Base-by-base conservation (phyloP, 2,329 filamentous ascomycete species). In the Cadophora sp. region DNA sequence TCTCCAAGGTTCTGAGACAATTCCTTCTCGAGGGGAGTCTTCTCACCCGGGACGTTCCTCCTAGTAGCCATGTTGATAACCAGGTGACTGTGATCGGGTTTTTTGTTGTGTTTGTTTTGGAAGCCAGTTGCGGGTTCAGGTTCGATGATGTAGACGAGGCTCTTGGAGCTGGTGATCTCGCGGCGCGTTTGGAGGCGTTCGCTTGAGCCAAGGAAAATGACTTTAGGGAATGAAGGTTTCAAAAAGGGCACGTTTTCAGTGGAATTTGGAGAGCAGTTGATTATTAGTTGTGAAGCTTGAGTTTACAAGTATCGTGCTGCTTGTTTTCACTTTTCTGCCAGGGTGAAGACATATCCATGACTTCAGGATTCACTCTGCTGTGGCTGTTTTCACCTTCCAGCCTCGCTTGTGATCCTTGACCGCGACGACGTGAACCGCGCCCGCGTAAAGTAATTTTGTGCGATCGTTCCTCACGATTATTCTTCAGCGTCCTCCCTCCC, bases 21-120 rank as follows among this genome's bases (percentile, higher is more conserved):
- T 45, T 88, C 85, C 74, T 86, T 84, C 69, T 89, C 86, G 59
- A 92, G 83, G 66, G 88, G 81, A 36, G 86, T 87, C 82, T 91
- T 91, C 79, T 92, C 90, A 7, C 83, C 80, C 45, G 84, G 84
- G 69, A 89, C 82, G 74, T 88, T 89, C 75, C 91, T 85, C 79
- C 89, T 84, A 51, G 90, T 90, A 14, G 92, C 83, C 92, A 94
- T 94, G 72, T 62, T 83, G 72, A 66, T 64, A 41, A 50, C 70
- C 61, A 27, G 24, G 27, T 64, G 58, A 56, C 43, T 66, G 20
- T 59, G 59, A 66, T 22, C n/a, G n/a, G 39, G 24, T 58, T 33
- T 39, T 51, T 27, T 22, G 8, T 18, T 16, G 56, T 55, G 59
- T 65, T 48, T 24, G 16, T 51, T 56, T 39, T 22, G 45, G 20